Evolutionary conservation across 2,329 filamentous ascomycete genomes (phyloP), one percentile per base, ranked within the genome.

Genomic region (Talaromyces sp.): DNA sequence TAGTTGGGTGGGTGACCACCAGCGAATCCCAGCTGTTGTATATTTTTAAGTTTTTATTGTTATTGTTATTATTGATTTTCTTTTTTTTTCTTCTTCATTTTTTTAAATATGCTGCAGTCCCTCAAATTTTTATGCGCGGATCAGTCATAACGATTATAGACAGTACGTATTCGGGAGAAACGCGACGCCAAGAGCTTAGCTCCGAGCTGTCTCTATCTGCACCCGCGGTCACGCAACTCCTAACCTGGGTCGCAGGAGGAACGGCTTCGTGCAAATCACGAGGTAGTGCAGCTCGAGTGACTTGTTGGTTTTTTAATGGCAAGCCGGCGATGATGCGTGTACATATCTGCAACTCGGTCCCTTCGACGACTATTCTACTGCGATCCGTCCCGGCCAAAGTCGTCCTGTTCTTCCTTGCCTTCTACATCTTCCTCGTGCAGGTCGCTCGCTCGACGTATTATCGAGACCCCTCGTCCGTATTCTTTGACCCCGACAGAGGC

Each of bases 1-100:
- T 77, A 78, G 73, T 77, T 75, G 71, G 74, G 75, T 77, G 75
- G 75, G 74, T 77, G 74, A 78, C 75, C 75, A 77, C 74, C 71
- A 75, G 74, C 73, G 75, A 77, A 77, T 77, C 73, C 74, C 71
- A 67, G 68, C 75, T 77, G 74, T 76, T 75, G 73, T 72, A 76
- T 74, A 72, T 77, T 73, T 46, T 35, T 49, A 13, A 3, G 26
- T 27, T 57, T 31, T 63, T 59, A 59, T 54, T 62, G n/a, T 31
- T 49, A 43, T 41, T 54, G 21, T 31, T 10, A 2, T 10, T 43
- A 19, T 43, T 43, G 21, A 19, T 3, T 19, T 8, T 43, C 1
- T 21, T 43, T 19, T 2, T 41, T 41, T 41, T 43, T 21, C 17
- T 1, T 5, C 4, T 11, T 19, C 38, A 19, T 7, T 17, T n/a